Percentiles rank a stretch among this genome's conserved stretches.
Evolutionary conservation across 495 filamentous ascomycete species (phyloP).

Genomic region (Hypoxylon rickii): DNA sequence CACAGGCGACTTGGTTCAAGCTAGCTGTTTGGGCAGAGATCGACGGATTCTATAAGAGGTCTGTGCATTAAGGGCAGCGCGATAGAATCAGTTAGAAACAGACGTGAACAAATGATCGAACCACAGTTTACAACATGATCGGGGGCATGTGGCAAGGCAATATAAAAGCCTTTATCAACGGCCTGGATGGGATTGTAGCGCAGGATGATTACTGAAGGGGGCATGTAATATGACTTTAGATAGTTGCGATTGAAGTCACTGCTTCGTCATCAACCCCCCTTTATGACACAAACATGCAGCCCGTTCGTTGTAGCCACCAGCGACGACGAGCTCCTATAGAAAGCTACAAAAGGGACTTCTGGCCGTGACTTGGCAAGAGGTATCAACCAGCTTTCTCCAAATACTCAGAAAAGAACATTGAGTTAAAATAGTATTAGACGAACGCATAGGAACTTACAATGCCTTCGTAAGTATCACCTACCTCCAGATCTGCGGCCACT

Average conservation of each 20-base stretch:
- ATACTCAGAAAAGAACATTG: not conserved
- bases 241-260: constrained; percentile 11
- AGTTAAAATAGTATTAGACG: not conserved
- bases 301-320: not conserved
- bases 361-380: not conserved
- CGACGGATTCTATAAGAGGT: too few relatives aligned
- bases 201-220: too few relatives aligned
- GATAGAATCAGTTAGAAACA: too few relatives aligned
- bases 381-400: not conserved
- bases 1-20: too few relatives aligned
- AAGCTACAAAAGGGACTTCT: not conserved
- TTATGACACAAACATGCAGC: constrained; percentile 16
- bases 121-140: too few relatives aligned
- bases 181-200: not conserved
- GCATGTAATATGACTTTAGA: constrained; percentile 2
- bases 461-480: constrained; percentile 10
- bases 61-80: too few relatives aligned
- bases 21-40: too few relatives aligned
- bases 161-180: not conserved
- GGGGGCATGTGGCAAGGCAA: too few relatives aligned
- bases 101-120: too few relatives aligned
- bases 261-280: constrained; percentile 10
- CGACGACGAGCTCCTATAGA: not conserved
- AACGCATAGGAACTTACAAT: constrained; percentile 1
- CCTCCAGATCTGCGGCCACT: not conserved